These are phyloP conservation scores for Chytridium lagenaria DNA, from an alignment of 371 early-diverging fungal species.

Conservation along the genomic window DNA sequence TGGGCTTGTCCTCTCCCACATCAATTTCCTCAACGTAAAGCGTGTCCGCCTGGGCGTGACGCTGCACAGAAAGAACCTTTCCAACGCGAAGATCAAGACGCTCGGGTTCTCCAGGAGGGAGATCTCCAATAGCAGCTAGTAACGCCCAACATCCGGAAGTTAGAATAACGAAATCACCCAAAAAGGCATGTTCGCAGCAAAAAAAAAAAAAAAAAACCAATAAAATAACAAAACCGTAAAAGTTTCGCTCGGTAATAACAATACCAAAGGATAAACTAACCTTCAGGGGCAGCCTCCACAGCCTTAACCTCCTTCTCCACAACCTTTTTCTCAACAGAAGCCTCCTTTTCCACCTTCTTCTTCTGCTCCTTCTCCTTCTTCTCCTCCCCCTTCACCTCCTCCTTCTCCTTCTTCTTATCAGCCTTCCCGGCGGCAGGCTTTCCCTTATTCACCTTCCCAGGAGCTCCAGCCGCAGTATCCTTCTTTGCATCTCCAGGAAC, in stretches of 20 bases:
- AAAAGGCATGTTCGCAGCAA: too few species aligned
- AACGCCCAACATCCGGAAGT: too few species aligned
- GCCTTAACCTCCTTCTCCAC: constrained; percentile 16
- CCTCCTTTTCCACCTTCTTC: constrained; percentile 18
- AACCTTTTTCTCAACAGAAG: not conserved
- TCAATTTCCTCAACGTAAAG: constrained; percentile 93
- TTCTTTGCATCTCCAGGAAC: constrained; percentile 10
- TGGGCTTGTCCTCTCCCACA: constrained; percentile 80
- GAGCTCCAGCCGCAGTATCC: constrained; percentile 13
- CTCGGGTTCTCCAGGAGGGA: constrained; percentile 28
- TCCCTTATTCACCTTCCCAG: too few species aligned
- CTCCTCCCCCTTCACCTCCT: constrained; percentile 19
- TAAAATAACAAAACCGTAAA: too few species aligned
- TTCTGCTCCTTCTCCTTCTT: not conserved
- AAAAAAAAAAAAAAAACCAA: too few species aligned
- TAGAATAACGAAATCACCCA: too few species aligned
- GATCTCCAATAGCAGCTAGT: not conserved
- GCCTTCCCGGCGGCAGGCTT: constrained; percentile 8
- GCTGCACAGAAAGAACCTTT: constrained; percentile 74
- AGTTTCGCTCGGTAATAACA: too few species aligned
- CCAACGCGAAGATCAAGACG: constrained; percentile 72
- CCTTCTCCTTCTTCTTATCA: constrained; percentile 10
- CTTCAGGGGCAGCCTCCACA: not conserved
- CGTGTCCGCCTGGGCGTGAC: constrained; percentile 91
- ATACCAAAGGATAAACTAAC: constrained; percentile 6